Percentiles rank a stretch among this genome's conserved stretches.
Conservation (phyloP, 257 asterid genomes). For the Nicotiana noctiflora region DNA sequence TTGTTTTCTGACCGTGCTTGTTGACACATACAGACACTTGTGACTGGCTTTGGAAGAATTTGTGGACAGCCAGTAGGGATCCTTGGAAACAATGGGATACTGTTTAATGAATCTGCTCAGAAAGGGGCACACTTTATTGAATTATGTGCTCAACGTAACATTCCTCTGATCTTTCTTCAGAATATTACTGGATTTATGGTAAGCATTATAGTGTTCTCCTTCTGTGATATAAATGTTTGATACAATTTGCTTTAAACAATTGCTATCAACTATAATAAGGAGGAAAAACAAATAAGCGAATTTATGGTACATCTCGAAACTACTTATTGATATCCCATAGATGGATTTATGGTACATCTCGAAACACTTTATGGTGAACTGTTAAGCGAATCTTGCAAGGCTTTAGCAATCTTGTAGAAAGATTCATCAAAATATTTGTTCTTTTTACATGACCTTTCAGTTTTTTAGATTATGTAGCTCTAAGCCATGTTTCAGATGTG, state of each 20-base stretch:
- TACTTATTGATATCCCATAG: background rate
- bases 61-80: conserved; percentile 92
- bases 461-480: background rate
- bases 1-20: background rate
- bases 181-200: conserved; percentile 98
- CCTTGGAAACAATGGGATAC: conserved; percentile 84
- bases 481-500: background rate
- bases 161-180: conserved; percentile 91
- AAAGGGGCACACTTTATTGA: conserved; percentile 98
- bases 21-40: conserved; percentile 58
- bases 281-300: background rate
- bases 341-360: background rate
- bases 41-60: conserved; percentile 91
- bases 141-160: conserved; percentile 81
- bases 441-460: background rate
- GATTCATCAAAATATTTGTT: background rate
- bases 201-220: conserved; percentile 8
- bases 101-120: conserved; percentile 92
- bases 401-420: background rate
- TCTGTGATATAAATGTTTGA: background rate
- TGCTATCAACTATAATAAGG: background rate
- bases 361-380: background rate
- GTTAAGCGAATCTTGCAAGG: background rate
- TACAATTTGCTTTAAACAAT: background rate
- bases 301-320: background rate